Evolutionary conservation across 257 asterid genomes (phyloP).

Genomic region (Petrea volubilis): DNA sequence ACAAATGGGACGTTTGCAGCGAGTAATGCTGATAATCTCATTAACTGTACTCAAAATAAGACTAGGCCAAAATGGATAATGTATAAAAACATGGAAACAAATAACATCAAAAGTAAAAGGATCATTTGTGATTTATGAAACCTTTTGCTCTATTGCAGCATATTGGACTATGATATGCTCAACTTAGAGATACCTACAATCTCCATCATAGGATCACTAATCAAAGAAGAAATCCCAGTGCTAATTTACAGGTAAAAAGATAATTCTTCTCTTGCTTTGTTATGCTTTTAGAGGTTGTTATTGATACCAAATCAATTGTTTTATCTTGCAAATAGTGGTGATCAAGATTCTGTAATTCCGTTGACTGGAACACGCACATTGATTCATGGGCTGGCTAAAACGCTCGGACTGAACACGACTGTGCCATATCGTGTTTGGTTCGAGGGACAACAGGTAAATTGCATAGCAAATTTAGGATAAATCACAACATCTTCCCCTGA

Average conservation of each 20-base stretch:
- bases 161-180: constrained; percentile 69
- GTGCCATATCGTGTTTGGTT: constrained; percentile 78
- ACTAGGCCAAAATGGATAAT: too few species aligned
- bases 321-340: constrained; percentile 59
- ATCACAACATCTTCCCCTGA: too few species aligned
- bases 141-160: constrained; percentile 46
- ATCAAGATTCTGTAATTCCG: constrained; percentile 89
- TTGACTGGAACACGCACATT: constrained; percentile 70
- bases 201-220: constrained; percentile 49
- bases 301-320: too few species aligned
- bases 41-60: not conserved
- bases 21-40: constrained; percentile 44
- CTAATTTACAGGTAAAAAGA: constrained; percentile 79
- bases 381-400: constrained; percentile 55
- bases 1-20: constrained; percentile 81
- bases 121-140: too few species aligned
- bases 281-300: not conserved
- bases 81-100: too few species aligned
- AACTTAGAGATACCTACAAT: constrained; percentile 74
- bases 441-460: constrained; percentile 68
- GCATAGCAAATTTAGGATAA: too few species aligned
- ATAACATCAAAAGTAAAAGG: too few species aligned
- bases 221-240: constrained; percentile 69
- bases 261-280: too few species aligned
- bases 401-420: constrained; percentile 42